A percentile compares a stretch with the other conserved stretches of the same genome.
phyloP scores from a whole-genome alignment of 805 yeast genomes.

The Zygoascus tannicola region DNA sequence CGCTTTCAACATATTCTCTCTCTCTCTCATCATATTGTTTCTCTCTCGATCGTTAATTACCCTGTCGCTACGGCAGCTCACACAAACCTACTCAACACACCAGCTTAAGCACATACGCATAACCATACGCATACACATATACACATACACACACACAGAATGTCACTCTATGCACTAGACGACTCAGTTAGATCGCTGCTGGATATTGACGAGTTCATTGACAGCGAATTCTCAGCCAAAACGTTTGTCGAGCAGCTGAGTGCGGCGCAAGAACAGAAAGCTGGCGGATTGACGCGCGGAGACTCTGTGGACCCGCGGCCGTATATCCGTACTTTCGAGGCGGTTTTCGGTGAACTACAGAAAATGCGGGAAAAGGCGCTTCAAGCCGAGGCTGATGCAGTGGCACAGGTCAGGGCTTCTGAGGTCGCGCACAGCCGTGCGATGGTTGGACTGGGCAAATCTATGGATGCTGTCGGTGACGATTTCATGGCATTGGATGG shows the following conservation, averaged over 20 bases:
- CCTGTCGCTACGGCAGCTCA: too few species aligned
- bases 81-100: too few species aligned
- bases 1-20: too few species aligned
- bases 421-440: conserved; percentile 62
- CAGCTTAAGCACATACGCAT: too few species aligned
- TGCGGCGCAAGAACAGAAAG: conserved; percentile 16
- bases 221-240: conserved; percentile 45
- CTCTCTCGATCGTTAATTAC: too few species aligned
- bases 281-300: conserved; percentile 1
- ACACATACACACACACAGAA: too few species aligned
- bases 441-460: conserved; percentile 45
- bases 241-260: conserved; percentile 76
- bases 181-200: conserved; percentile 26
- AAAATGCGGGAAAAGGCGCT: conserved; percentile 49
- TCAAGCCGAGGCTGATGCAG: conserved; percentile 41
- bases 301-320: conserved; percentile 76
- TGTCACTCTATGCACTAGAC: conserved; percentile 27
- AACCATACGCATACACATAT: too few species aligned
- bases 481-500: conserved; percentile 31
- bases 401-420: conserved; percentile 45
- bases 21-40: too few species aligned
- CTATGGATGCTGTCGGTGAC: conserved; percentile 30
- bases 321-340: conserved; percentile 85
- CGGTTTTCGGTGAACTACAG: conserved; percentile 65
- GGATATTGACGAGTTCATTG: conserved; percentile 23